These are phyloP conservation scores for Mucor irregularis DNA, from an alignment of 371 early-diverging fungal genomes.

Conservation along the genomic window DNA sequence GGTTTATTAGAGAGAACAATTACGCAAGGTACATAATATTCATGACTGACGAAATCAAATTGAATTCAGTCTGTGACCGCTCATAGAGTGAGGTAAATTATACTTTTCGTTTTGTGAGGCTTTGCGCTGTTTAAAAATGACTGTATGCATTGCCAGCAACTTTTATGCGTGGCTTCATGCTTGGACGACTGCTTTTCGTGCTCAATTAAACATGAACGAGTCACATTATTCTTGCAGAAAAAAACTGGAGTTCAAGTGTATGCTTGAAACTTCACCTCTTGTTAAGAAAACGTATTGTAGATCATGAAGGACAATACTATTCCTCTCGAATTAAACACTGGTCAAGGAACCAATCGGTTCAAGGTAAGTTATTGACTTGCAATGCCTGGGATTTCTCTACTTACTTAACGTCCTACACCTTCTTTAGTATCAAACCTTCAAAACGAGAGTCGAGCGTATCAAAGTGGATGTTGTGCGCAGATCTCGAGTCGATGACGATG, in stretches of 20 bases:
- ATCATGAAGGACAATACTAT: constrained; percentile 38
- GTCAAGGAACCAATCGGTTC: constrained; percentile 71
- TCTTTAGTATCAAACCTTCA: constrained; percentile 84
- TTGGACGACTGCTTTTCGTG: neutral
- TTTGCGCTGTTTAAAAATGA: no score
- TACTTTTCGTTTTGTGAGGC: no score
- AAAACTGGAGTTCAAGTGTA: neutral
- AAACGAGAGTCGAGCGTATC: constrained; percentile 73
- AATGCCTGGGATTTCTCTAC: no score
- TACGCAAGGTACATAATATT: no score
- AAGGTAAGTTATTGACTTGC: constrained; percentile 44
- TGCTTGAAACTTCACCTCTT: neutral
- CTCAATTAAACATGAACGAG: neutral
- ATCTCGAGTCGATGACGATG: constrained; percentile 54
- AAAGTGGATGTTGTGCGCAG: constrained; percentile 74
- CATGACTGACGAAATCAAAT: no score
- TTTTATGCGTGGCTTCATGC: neutral
- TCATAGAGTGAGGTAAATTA: no score
- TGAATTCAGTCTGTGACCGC: no score
- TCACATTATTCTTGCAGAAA: constrained; percentile 3
- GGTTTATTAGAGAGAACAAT: no score
- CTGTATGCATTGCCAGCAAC: no score
- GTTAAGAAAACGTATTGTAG: constrained; percentile 5
- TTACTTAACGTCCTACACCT: neutral
- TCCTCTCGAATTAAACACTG: constrained; percentile 64